phyloP scores from a whole-genome alignment of 2,329 filamentous ascomycete species.

The Cadophora luteo-olivacea region DNA sequence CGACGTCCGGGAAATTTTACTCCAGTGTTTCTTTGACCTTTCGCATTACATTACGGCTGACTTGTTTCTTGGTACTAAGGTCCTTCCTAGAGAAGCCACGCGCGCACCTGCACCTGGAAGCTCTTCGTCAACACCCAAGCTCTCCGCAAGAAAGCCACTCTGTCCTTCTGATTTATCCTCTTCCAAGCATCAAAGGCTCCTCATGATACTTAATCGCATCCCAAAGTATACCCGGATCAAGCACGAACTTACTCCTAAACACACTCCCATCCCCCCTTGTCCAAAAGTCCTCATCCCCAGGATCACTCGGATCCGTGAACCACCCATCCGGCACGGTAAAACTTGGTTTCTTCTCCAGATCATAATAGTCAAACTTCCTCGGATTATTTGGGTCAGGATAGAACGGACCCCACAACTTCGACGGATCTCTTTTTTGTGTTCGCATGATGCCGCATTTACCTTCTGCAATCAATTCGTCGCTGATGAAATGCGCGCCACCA shows the following conservation, averaged over 20 bases:
- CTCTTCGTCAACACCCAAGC: neutral
- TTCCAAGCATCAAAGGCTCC: neutral
- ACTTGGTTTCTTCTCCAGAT: neutral
- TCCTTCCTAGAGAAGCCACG: neutral
- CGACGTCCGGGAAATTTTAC: too few species aligned
- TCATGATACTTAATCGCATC: constrained; percentile 1
- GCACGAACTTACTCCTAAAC: neutral
- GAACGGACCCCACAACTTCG: constrained; percentile 21
- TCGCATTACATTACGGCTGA: too few species aligned
- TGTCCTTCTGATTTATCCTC: neutral
- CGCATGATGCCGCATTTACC: constrained; percentile 31
- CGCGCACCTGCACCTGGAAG: neutral
- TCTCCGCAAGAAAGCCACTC: neutral
- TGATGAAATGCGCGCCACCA: constrained; percentile 30
- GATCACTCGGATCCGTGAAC: constrained; percentile 10
- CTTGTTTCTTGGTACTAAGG: neutral
- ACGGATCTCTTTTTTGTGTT: neutral
- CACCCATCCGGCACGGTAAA: constrained; percentile 4
- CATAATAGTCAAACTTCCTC: constrained; percentile 10
- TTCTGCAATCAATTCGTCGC: constrained; percentile 34
- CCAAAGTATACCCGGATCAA: neutral
- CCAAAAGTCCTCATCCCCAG: neutral
- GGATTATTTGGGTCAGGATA: constrained; percentile 14
- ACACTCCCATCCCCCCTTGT: neutral
- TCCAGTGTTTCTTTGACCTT: too few species aligned